These are phyloP conservation scores for Carex scoparia DNA, from an alignment of 176 grass and related monocot genomes.

Conservation along the genomic window DNA sequence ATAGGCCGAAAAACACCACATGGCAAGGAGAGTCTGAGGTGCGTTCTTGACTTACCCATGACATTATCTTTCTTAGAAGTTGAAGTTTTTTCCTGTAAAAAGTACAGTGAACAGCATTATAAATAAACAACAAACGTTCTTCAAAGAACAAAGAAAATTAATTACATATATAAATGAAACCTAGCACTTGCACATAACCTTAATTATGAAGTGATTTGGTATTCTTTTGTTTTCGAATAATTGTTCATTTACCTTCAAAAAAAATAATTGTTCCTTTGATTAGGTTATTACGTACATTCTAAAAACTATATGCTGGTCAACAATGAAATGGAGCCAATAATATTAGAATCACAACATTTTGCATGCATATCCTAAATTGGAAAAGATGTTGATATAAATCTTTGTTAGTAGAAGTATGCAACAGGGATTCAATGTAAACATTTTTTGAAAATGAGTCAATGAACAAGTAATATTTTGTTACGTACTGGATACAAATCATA, in stretches of 20 bases:
- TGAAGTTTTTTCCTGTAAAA: conserved; percentile 35
- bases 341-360: background rate
- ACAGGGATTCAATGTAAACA: background rate
- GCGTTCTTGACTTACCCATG: conserved; percentile 95
- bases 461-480: background rate
- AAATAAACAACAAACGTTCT: background rate
- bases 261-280: too few species aligned
- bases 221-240: too few species aligned
- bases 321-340: background rate
- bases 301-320: too few species aligned
- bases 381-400: background rate
- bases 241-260: too few species aligned
- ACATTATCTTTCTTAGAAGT: conserved; percentile 28
- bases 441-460: background rate
- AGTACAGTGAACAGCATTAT: background rate
- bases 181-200: background rate
- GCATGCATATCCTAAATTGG: background rate
- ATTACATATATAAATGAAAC: background rate
- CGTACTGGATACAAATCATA: background rate
- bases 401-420: background rate
- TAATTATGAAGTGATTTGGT: background rate
- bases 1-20: conserved; percentile 37
- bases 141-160: background rate
- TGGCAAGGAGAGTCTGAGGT: conserved; percentile 80
- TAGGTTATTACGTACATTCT: too few species aligned